Conservation (phyloP, 306 rosid genomes). For the Ceratonia siliqua region DNA sequence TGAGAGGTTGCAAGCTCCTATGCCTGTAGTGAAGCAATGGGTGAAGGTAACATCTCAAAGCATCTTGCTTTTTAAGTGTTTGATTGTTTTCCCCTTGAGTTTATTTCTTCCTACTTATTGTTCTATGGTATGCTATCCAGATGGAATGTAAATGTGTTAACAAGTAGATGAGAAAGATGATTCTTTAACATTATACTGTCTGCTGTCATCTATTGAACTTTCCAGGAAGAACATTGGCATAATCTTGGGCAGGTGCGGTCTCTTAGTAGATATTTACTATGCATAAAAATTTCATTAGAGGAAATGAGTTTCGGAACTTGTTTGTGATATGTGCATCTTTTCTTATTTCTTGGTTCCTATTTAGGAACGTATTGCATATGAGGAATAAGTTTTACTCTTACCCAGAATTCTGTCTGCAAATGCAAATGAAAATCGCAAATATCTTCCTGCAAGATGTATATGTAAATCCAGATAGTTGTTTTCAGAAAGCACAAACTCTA, state of each 20-base stretch:
- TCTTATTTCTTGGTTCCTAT: constrained; percentile 26
- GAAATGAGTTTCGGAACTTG: constrained; percentile 32
- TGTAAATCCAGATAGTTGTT: constrained; percentile 48
- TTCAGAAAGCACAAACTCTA: constrained; percentile 66
- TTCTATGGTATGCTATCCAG: constrained; percentile 48
- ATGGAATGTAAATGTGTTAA: constrained; percentile 53
- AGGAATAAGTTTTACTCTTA: constrained; percentile 55
- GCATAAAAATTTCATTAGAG: constrained; percentile 20
- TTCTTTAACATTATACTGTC: constrained; percentile 49
- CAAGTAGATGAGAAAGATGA: constrained; percentile 40
- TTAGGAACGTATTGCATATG: constrained; percentile 80
- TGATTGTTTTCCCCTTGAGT: constrained; percentile 2
- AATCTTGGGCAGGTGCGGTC: constrained; percentile 76
- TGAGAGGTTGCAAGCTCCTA: constrained; percentile 62
- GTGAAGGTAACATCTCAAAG: constrained; percentile 71
- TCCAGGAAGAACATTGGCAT: constrained; percentile 56
- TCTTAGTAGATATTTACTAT: constrained; percentile 25
- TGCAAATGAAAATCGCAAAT: constrained; percentile 68
- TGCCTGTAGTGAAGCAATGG: constrained; percentile 81
- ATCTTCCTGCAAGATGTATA: constrained; percentile 66
- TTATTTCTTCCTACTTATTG: constrained; percentile 31
- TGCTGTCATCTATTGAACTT: constrained; percentile 50
- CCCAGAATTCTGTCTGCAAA: constrained; percentile 72
- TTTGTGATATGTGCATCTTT: not conserved
- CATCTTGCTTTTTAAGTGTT: constrained; percentile 29